Evolutionary conservation across 108 stramenopile species (phyloP), one percentile per base, ranked within the genome.

Genomic region (Skeletonema menzelii): DNA sequence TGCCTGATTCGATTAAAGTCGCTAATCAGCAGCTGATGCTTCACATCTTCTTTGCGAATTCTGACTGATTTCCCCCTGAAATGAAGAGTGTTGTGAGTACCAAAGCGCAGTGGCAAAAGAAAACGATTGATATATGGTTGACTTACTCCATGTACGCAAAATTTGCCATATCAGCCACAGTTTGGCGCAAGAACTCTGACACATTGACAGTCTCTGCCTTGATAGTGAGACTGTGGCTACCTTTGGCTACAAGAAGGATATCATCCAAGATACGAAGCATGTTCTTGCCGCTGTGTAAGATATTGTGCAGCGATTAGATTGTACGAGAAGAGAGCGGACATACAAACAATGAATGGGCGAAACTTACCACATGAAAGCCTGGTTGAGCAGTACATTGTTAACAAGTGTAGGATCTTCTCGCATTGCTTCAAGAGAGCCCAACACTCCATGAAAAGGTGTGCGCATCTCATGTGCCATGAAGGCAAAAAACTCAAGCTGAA

Each of bases 381-480:
- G 38, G 3, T 34, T 32, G 30, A 80, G 32, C 3, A 80, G 24
- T 20, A 73, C 73, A 14, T 74, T 56, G 42, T 73, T 56, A 14
- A 65, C 35, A 12, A 56, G 30, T 37, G 70, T 28, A 27, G 72
- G 32, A 37, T 73, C 77, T 28, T 77, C 77, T 6, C 77, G 42
- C 64, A 80, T 71, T 11, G 77, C 70, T 34, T 80, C 70, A 28
- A 80, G 66, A 17, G 28, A 28, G 20, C 79, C 76, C 30, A 80
- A 31, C 1, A 73, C 34, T 15, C 80, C 77, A 74, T 81, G 80
- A 67, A 81, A 81, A 4, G 80, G 80, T 28, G 80, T 81, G 20
- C 80, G 56, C 20, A 79, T 66, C 56, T 73, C 72, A 34, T 75
- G 74, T 30, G 74, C 67, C 74, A 75, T 75, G 8, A 37, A 38